These are phyloP conservation scores for Candida endomychidarum DNA, from an alignment of 805 yeast genomes.

Conservation along the genomic window DNA sequence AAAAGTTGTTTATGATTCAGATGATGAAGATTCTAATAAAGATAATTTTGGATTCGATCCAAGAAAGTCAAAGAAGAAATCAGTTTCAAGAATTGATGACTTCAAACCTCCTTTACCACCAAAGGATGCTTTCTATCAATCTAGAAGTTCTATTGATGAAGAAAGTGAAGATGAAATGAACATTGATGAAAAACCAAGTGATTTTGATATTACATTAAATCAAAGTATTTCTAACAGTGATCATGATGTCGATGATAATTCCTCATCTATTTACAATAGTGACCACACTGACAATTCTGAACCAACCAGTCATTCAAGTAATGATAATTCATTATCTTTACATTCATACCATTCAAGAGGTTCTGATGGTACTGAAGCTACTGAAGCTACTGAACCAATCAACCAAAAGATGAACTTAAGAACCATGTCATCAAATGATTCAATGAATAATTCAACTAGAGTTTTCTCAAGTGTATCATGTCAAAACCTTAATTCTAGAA, in stretches of 20 bases:
- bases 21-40: constrained; percentile 21
- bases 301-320: constrained; percentile 16
- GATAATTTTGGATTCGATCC: constrained; percentile 25
- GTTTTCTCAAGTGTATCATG: constrained; percentile 11
- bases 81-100: constrained; percentile 5
- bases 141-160: constrained; percentile 8
- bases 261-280: constrained; percentile 33
- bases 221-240: constrained; percentile 38
- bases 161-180: constrained; percentile 8
- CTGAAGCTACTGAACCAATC: constrained; percentile 19
- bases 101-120: constrained; percentile 7
- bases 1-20: constrained; percentile 17
- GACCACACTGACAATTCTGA: constrained; percentile 25
- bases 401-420: constrained; percentile 13
- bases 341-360: constrained; percentile 34
- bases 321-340: constrained; percentile 29
- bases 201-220: constrained; percentile 25
- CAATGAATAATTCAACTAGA: constrained; percentile 10
- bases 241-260: constrained; percentile 20
- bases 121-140: constrained; percentile 4
- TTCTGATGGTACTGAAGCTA: constrained; percentile 12
- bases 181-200: constrained; percentile 16
- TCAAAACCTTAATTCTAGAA: constrained; percentile 13
- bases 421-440: constrained; percentile 14
- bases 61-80: constrained; percentile 15